phyloP scores from a whole-genome alignment of 2,329 filamentous ascomycete genomes.

The Apiospora hydei region DNA sequence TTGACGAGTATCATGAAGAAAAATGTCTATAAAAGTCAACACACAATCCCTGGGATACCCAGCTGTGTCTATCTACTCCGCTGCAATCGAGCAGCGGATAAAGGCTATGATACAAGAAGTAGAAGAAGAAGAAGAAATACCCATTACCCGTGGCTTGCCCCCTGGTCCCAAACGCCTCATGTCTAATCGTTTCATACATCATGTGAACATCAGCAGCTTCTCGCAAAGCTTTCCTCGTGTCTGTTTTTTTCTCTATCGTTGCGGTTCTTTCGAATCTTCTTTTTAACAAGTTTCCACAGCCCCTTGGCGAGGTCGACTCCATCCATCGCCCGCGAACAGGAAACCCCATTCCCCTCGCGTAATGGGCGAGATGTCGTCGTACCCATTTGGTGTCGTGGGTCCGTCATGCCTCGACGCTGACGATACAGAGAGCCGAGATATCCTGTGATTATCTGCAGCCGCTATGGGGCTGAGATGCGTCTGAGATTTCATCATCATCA shows the following conservation, averaged over 20 bases:
- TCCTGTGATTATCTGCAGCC: conserved; percentile 20
- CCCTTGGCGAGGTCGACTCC: conserved; percentile 50
- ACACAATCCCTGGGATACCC: background rate
- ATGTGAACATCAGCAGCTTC: background rate
- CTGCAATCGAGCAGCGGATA: background rate
- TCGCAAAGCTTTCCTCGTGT: conserved; percentile 2
- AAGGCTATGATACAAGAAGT: conserved; percentile 14
- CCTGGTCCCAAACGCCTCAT: background rate
- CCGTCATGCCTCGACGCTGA: conserved; percentile 45
- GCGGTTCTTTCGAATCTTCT: background rate
- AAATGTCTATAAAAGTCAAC: background rate
- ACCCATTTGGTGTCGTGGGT: conserved; percentile 64
- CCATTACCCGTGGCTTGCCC: conserved; percentile 5
- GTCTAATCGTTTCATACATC: conserved; percentile 14
- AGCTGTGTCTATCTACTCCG: conserved; percentile 3
- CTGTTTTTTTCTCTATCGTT: background rate
- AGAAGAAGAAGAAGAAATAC: background rate
- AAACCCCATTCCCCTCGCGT: conserved; percentile 70
- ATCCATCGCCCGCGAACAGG: conserved; percentile 59
- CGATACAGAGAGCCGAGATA: conserved; percentile 28
- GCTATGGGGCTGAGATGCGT: conserved; percentile 31
- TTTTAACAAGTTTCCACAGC: conserved; percentile 60
- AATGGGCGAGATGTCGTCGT: conserved; percentile 68
- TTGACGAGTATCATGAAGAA: background rate
- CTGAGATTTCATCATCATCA: conserved; percentile 40